Evolutionary conservation across 331 rosid genomes (phyloP).

Genomic region (Pyrus hybrid): DNA sequence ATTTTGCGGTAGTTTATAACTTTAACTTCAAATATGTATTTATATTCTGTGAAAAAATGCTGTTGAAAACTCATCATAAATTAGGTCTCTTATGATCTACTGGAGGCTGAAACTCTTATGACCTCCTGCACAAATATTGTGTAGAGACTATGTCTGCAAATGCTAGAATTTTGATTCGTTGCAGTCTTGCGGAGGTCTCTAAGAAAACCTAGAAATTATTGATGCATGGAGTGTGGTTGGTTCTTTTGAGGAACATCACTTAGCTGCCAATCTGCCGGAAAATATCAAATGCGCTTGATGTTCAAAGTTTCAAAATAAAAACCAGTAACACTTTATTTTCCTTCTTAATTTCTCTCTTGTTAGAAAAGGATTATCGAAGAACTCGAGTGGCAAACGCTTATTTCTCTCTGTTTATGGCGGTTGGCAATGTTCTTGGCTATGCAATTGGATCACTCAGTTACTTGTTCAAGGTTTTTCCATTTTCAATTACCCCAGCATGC

Average conservation of each 20-base stretch:
- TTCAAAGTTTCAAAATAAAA: background rate
- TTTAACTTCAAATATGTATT: background rate
- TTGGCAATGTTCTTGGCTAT: constrained; percentile 82
- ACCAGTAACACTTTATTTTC: constrained; percentile 13
- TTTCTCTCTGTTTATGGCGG: constrained; percentile 80
- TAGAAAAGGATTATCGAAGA: constrained; percentile 80
- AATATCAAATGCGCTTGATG: background rate
- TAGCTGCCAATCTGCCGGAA: background rate
- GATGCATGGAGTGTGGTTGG: background rate
- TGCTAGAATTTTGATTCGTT: background rate
- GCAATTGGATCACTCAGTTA: constrained; percentile 81
- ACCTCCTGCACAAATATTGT: background rate
- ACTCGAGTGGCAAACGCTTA: constrained; percentile 85
- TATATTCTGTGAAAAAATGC: background rate
- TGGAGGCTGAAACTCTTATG: too few species aligned
- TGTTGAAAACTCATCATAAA: background rate
- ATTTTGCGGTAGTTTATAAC: background rate
- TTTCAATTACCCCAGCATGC: constrained; percentile 59
- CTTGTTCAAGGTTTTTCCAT: constrained; percentile 68
- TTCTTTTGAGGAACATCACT: background rate
- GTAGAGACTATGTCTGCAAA: background rate
- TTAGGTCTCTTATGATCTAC: background rate
- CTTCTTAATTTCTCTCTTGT: constrained; percentile 20
- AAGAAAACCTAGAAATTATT: too few species aligned
- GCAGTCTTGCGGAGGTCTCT: background rate